A percentile compares a stretch with the other conserved stretches of the same genome.
Conservation (phyloP, 257 asterid genomes). For the Capsicum rhomboideum region DNA sequence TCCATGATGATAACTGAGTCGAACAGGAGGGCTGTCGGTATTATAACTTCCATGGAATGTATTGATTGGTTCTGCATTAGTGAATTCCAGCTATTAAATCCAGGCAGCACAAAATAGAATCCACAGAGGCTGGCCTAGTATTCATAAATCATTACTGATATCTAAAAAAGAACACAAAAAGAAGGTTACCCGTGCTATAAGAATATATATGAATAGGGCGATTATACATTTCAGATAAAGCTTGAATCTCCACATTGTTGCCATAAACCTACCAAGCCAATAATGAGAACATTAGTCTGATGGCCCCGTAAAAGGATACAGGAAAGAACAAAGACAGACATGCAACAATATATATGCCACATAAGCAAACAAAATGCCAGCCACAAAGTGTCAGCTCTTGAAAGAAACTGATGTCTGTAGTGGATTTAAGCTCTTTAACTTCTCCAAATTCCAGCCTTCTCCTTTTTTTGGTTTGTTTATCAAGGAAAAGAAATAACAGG, state of each 20-base stretch:
- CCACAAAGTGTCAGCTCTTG: background rate
- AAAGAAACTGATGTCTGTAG: background rate
- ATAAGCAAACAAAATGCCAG: background rate
- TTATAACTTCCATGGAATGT: slow-evolving; percentile 87
- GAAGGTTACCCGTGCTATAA: slow-evolving; percentile 71
- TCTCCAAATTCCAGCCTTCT: background rate
- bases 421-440: background rate
- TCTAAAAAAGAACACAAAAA: slow-evolving; percentile 5
- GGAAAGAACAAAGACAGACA: background rate
- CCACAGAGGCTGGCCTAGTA: background rate
- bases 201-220: slow-evolving; percentile 97
- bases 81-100: background rate
- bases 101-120: background rate
- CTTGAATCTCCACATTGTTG: slow-evolving; percentile 94
- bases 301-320: background rate
- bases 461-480: background rate
- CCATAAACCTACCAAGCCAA: slow-evolving; percentile 67
- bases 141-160: background rate
- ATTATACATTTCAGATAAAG: slow-evolving; percentile 90
- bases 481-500: background rate
- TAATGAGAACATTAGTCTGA: background rate
- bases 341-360: background rate
- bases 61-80: slow-evolving; percentile 77
- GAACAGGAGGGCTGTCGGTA: slow-evolving; percentile 83
- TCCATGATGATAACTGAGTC: slow-evolving; percentile 91